Evolutionary conservation across 1,139 yeast species (phyloP).

Genomic region (Suhomyces bribrorum): DNA sequence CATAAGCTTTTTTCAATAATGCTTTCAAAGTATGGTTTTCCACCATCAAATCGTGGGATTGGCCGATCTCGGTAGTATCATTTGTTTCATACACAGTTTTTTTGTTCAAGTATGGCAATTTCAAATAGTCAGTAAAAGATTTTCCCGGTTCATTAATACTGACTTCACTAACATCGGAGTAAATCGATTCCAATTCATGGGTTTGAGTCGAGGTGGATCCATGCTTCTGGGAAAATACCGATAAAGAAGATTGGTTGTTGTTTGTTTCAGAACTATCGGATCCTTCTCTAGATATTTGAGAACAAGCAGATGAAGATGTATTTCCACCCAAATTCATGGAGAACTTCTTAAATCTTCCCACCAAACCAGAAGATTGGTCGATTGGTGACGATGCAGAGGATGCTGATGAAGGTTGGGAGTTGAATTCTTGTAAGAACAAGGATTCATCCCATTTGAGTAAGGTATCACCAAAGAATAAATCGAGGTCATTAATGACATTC

Average conservation of each 20-base stretch:
- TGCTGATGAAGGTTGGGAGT: not conserved
- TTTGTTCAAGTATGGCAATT: slow-evolving; percentile 23
- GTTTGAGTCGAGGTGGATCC: slow-evolving; percentile 9
- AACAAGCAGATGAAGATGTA: slow-evolving; percentile 10
- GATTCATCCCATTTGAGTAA: slow-evolving; percentile 40
- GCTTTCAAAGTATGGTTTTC: slow-evolving; percentile 31
- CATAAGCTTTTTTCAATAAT: slow-evolving; percentile 29
- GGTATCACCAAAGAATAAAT: slow-evolving; percentile 42
- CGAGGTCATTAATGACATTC: slow-evolving; percentile 49
- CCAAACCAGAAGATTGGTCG: slow-evolving; percentile 13
- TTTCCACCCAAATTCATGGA: slow-evolving; percentile 15
- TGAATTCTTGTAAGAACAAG: slow-evolving; percentile 21
- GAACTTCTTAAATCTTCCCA: slow-evolving; percentile 18
- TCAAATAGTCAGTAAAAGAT: slow-evolving; percentile 28
- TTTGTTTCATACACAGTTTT: slow-evolving; percentile 17
- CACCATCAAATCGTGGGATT: slow-evolving; percentile 15
- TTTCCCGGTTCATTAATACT: slow-evolving; percentile 18
- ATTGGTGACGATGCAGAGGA: slow-evolving; percentile 4
- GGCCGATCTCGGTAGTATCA: slow-evolving; percentile 9
- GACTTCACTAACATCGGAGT: slow-evolving; percentile 29
- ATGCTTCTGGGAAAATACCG: slow-evolving; percentile 20
- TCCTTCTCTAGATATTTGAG: slow-evolving; percentile 14
- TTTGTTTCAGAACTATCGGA: slow-evolving; percentile 15
- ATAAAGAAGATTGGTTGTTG: slow-evolving; percentile 22
- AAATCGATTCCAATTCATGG: slow-evolving; percentile 33